phyloP scores from a whole-genome alignment of 352 stramenopile species.

The Vaucheria bursata region DNA sequence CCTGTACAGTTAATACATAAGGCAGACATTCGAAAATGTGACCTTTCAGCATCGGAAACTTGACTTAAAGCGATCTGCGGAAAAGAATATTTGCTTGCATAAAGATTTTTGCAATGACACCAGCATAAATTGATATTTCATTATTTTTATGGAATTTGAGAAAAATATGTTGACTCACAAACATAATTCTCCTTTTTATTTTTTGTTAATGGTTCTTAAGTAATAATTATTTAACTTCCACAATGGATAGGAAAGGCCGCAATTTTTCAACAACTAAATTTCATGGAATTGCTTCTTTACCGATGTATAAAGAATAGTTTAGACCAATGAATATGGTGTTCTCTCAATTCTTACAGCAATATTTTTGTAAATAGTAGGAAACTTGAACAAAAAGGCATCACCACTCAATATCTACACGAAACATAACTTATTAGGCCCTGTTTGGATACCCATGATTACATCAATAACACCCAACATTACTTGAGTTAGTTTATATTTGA shows the following conservation, averaged over 20 bases:
- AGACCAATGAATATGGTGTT: too few relatives aligned
- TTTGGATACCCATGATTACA: too few relatives aligned
- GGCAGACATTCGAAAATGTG: conserved; percentile 11
- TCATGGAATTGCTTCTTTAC: too few relatives aligned
- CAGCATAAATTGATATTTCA: neutral
- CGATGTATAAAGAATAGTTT: too few relatives aligned
- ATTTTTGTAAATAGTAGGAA: too few relatives aligned
- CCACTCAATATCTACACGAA: too few relatives aligned
- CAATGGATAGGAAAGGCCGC: neutral
- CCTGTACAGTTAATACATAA: conserved; percentile 37
- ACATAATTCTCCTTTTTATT: neutral
- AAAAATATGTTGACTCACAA: neutral
- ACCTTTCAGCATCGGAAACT: conserved; percentile 17
- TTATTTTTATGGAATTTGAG: neutral
- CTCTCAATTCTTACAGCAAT: too few relatives aligned
- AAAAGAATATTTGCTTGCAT: conserved; percentile 4
- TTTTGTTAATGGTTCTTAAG: neutral
- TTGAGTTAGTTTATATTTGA: too few relatives aligned
- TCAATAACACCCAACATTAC: too few relatives aligned
- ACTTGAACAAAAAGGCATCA: too few relatives aligned
- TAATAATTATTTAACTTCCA: conserved; percentile 1
- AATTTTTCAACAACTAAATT: too few relatives aligned
- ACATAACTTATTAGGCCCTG: too few relatives aligned
- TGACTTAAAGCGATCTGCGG: conserved; percentile 14
- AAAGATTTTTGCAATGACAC: neutral